These are phyloP conservation scores for Eimeria mitis DNA, from an alignment of 169 alveolate genomes.

Conservation along the genomic window DNA sequence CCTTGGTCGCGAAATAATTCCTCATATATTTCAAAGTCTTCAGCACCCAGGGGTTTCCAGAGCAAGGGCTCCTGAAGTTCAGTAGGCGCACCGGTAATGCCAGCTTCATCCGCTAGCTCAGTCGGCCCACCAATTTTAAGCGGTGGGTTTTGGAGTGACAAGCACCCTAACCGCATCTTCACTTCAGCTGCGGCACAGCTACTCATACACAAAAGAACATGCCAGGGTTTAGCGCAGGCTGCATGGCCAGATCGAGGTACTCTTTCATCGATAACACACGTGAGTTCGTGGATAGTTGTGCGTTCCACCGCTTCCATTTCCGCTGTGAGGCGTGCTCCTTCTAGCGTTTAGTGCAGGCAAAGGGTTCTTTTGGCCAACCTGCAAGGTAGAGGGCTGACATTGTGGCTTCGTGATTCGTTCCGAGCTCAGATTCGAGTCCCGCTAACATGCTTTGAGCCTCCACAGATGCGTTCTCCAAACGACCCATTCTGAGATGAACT, in stretches of 20 bases:
- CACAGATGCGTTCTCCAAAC: conserved; percentile 74
- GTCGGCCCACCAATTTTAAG: conserved; percentile 42
- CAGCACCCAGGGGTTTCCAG: conserved; percentile 69
- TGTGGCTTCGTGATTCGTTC: conserved; percentile 77
- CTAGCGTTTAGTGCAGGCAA: neutral
- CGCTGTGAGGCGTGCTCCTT: neutral
- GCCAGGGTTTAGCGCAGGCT: neutral
- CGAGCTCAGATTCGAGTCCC: conserved; percentile 74
- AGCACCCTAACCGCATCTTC: conserved; percentile 62
- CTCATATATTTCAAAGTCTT: conserved; percentile 61
- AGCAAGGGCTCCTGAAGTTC: conserved; percentile 72
- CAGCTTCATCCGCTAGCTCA: neutral
- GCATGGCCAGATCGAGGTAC: neutral
- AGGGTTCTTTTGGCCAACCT: conserved; percentile 37
- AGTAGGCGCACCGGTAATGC: conserved; percentile 41
- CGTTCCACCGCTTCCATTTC: neutral
- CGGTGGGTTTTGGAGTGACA: conserved; percentile 60
- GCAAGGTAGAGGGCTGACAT: conserved; percentile 76
- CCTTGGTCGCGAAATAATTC: conserved; percentile 55
- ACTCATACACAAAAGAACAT: neutral
- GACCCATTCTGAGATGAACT: conserved; percentile 48
- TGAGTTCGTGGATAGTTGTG: too few relatives aligned
- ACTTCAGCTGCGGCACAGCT: conserved; percentile 48
- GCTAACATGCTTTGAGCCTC: conserved; percentile 71
- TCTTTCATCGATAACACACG: neutral